phyloP scores from a whole-genome alignment of 106 monocot species.

The Dendrobium catenatum region DNA sequence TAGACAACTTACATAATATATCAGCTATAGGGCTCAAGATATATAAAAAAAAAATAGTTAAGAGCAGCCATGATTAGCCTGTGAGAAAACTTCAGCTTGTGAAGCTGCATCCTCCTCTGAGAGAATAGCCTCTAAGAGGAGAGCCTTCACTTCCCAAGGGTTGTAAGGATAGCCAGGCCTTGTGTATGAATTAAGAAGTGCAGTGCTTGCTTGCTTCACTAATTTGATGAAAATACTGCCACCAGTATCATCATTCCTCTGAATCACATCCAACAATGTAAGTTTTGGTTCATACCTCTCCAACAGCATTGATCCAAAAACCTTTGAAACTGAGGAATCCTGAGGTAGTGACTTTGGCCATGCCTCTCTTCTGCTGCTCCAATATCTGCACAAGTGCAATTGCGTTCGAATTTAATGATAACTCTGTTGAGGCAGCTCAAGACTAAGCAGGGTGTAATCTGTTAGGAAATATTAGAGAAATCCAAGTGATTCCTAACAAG shows the following conservation, averaged over 20 bases:
- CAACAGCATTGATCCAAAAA: slow-evolving; percentile 69
- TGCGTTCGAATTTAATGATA: too few species aligned
- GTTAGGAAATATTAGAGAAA: too few species aligned
- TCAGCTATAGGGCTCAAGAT: neutral
- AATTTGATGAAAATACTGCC: slow-evolving; percentile 59
- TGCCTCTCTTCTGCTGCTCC: slow-evolving; percentile 67
- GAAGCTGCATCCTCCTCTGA: slow-evolving; percentile 58
- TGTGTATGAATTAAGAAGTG: slow-evolving; percentile 80
- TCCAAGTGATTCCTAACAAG: too few species aligned
- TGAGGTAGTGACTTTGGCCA: slow-evolving; percentile 82
- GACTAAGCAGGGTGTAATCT: too few species aligned
- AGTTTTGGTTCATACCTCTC: slow-evolving; percentile 72
- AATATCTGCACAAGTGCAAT: slow-evolving; percentile 36
- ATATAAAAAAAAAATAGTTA: neutral
- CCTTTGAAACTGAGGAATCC: slow-evolving; percentile 57
- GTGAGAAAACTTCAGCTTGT: slow-evolving; percentile 51
- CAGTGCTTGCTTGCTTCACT: slow-evolving; percentile 73
- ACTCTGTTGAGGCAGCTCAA: neutral
- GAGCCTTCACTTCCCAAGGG: slow-evolving; percentile 85
- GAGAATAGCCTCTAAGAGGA: slow-evolving; percentile 66
- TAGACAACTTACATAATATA: neutral
- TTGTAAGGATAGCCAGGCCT: slow-evolving; percentile 50
- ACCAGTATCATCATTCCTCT: slow-evolving; percentile 57
- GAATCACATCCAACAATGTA: slow-evolving; percentile 68
- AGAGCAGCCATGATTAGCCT: slow-evolving; percentile 42